Conservation (phyloP, 257 asterid species). For the Echium plantagineum region DNA sequence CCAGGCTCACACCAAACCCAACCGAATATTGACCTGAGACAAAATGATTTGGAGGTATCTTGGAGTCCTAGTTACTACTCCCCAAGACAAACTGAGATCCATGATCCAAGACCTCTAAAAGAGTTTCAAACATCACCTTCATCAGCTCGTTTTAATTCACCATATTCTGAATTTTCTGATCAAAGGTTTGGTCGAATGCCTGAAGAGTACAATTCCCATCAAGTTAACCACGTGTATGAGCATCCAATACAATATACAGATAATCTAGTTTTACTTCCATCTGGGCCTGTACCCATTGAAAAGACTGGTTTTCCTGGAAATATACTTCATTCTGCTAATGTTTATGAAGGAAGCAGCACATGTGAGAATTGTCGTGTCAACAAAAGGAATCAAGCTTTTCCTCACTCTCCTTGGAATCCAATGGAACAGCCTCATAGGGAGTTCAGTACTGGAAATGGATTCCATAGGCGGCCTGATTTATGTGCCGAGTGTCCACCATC, state of each 20-base stretch:
- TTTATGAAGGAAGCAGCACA: constrained; percentile 52
- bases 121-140: constrained; percentile 86
- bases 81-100: constrained; percentile 58
- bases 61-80: constrained; percentile 97
- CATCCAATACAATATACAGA: constrained; percentile 58
- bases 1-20: constrained; percentile 58
- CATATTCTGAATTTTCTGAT: constrained; percentile 50
- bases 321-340: constrained; percentile 42
- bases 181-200: constrained; percentile 40
- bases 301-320: constrained; percentile 63
- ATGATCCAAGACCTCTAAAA: constrained; percentile 52
- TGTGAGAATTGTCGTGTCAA: constrained; percentile 49
- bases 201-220: constrained; percentile 53
- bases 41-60: constrained; percentile 79
- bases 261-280: constrained; percentile 39
- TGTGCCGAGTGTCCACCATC: constrained; percentile 64
- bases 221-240: constrained; percentile 33
- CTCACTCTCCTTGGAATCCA: constrained; percentile 49
- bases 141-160: constrained; percentile 47
- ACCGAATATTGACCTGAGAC: constrained; percentile 51
- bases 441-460: constrained; percentile 53
- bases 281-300: constrained; percentile 35
- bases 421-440: constrained; percentile 49
- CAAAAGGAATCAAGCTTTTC: constrained; percentile 54
- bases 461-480: constrained; percentile 42